Evolutionary conservation across 2,329 filamentous ascomycete genomes (phyloP).

Genomic region (Epichloe sylvatica): DNA sequence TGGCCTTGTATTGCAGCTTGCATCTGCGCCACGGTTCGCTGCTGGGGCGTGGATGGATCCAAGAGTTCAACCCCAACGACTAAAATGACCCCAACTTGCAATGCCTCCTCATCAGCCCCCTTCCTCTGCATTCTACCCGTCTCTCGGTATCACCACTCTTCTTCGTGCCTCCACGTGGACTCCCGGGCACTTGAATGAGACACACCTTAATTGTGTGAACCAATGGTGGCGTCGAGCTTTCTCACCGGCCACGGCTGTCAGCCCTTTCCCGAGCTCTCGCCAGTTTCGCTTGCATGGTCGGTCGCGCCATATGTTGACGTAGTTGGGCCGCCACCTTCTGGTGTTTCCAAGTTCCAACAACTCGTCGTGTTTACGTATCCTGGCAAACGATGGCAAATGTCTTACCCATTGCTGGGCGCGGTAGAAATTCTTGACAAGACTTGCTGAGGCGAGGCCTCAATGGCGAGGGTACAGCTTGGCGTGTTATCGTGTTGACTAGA

Average conservation of each 20-base stretch:
- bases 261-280: neutral
- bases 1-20: neutral
- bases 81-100: no score
- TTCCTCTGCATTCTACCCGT: neutral
- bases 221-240: neutral
- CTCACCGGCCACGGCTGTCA: constrained; percentile 1
- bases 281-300: neutral
- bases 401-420: no score
- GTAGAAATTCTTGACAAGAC: no score
- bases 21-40: neutral
- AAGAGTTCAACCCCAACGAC: no score
- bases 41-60: neutral
- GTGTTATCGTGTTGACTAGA: no score
- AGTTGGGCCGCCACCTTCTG: neutral
- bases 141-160: neutral
- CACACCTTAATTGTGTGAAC: neutral
- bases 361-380: no score
- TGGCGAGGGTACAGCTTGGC: no score
- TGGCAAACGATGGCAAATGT: no score
- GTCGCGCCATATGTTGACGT: neutral
- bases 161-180: constrained; percentile 4
- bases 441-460: no score
- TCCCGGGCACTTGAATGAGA: neutral
- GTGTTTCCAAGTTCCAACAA: no score
- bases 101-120: neutral